Conservation (phyloP, 352 stramenopile genomes). For the Globisporangium recalcitrans region DNA sequence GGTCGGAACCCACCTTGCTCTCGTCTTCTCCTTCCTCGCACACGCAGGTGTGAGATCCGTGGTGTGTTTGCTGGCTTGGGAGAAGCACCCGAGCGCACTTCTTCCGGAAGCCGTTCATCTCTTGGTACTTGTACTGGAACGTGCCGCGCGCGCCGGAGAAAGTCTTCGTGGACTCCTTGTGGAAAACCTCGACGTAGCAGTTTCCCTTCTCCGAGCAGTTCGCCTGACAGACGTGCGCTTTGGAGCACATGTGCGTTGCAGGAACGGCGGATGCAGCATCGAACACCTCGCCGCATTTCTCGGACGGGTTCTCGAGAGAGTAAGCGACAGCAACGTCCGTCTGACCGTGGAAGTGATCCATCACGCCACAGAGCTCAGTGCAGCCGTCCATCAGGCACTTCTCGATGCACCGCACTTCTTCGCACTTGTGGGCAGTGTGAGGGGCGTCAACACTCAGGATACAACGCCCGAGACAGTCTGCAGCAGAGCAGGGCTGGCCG, state of each 20-base stretch:
- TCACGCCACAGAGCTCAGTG: conserved; percentile 33
- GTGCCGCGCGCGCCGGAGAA: conserved; percentile 47
- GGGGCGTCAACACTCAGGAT: conserved; percentile 40
- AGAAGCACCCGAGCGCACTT: conserved; percentile 40
- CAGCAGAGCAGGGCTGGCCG: conserved; percentile 37
- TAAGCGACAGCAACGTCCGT: conserved; percentile 34
- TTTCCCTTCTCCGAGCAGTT: conserved; percentile 56
- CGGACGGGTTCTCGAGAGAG: conserved; percentile 34
- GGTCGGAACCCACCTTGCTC: neutral
- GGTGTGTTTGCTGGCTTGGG: conserved; percentile 38
- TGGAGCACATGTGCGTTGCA: conserved; percentile 55
- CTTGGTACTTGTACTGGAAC: conserved; percentile 70
- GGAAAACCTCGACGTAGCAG: conserved; percentile 64
- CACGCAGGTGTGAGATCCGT: conserved; percentile 39
- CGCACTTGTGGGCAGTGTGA: conserved; percentile 52
- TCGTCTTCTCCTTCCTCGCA: neutral
- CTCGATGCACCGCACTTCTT: conserved; percentile 51
- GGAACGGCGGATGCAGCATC: conserved; percentile 30
- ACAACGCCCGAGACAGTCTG: conserved; percentile 36
- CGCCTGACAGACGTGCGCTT: conserved; percentile 48
- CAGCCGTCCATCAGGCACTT: conserved; percentile 59
- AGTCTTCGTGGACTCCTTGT: conserved; percentile 68
- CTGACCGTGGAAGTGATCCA: conserved; percentile 69
- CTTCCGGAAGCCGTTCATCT: conserved; percentile 75
- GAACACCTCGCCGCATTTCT: conserved; percentile 33